A percentile compares a stretch with the other conserved stretches of the same genome.
These are phyloP conservation scores for Sarcomyxa edulis DNA, from an alignment of 768 basidiomycete genomes.

Conservation along the genomic window DNA sequence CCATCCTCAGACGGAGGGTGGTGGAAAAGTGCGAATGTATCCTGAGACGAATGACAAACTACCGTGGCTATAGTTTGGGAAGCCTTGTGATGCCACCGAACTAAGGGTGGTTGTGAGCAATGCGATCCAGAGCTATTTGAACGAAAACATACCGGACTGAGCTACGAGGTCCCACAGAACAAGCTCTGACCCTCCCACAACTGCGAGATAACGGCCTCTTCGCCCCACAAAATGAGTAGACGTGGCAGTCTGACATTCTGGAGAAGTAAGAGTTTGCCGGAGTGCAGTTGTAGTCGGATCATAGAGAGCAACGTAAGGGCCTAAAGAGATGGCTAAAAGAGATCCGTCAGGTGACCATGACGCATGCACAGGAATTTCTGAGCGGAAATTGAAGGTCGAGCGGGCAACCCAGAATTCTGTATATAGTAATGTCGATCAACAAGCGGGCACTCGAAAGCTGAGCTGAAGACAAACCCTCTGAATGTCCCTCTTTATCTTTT, in stretches of 20 bases:
- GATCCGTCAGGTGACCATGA: slow-evolving; percentile 87
- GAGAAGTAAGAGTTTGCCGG: slow-evolving; percentile 52
- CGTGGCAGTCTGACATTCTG: slow-evolving; percentile 40
- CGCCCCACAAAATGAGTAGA: slow-evolving; percentile 63
- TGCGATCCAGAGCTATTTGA: too few species aligned
- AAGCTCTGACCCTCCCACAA: slow-evolving; percentile 42
- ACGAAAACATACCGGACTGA: slow-evolving; percentile 45
- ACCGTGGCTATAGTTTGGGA: slow-evolving; percentile 33
- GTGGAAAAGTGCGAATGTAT: slow-evolving; percentile 57
- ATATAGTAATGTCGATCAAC: background rate
- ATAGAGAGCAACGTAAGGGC: slow-evolving; percentile 66
- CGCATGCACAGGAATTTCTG: slow-evolving; percentile 56
- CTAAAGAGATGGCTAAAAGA: slow-evolving; percentile 70
- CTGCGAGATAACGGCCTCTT: slow-evolving; percentile 66
- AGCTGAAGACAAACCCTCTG: slow-evolving; percentile 53
- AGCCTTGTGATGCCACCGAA: slow-evolving; percentile 51
- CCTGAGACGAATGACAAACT: slow-evolving; percentile 50
- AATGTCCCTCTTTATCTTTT: slow-evolving; percentile 37
- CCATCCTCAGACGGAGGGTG: slow-evolving; percentile 17
- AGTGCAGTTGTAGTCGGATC: slow-evolving; percentile 60
- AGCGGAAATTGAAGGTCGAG: slow-evolving; percentile 65
- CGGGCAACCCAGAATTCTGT: slow-evolving; percentile 78
- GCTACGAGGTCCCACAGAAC: slow-evolving; percentile 71
- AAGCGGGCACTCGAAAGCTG: slow-evolving; percentile 1
- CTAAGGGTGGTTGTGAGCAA: slow-evolving; percentile 28